Conservation (phyloP, 2,329 filamentous ascomycete genomes). For the Aspergillus oerlinghausenensis region DNA sequence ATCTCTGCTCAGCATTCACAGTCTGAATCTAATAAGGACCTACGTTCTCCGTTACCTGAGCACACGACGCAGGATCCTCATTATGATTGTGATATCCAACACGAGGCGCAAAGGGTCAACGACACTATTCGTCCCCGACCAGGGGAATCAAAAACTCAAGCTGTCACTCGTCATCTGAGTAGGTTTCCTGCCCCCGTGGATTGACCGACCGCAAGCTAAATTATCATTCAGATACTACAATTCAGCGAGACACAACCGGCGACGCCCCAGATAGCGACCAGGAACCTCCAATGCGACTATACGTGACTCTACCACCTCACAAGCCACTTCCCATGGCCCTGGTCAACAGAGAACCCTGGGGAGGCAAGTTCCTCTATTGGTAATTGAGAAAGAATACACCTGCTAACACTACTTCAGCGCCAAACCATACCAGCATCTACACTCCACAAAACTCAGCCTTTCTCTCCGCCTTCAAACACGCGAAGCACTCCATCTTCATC, state of each 20-base stretch:
- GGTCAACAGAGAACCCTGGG: constrained; percentile 65
- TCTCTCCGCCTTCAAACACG: constrained; percentile 64
- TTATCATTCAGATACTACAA: constrained; percentile 46
- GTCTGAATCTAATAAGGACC: constrained; percentile 9
- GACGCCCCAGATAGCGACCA: constrained; percentile 52
- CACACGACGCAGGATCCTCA: constrained; percentile 58
- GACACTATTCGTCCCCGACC: constrained; percentile 48
- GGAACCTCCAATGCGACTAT: constrained; percentile 61
- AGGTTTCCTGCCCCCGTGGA: not conserved
- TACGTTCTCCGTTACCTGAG: constrained; percentile 41
- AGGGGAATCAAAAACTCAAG: constrained; percentile 53
- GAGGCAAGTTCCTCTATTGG: constrained; percentile 30
- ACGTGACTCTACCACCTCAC: constrained; percentile 52
- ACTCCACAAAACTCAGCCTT: constrained; percentile 74
- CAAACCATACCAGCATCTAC: constrained; percentile 56
- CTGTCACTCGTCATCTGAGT: constrained; percentile 62
- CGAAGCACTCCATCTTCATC: constrained; percentile 63
- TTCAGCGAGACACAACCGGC: constrained; percentile 47
- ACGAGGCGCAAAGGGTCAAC: constrained; percentile 61
- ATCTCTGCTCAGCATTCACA: constrained; percentile 8
- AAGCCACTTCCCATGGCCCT: constrained; percentile 65
- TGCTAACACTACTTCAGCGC: constrained; percentile 27
- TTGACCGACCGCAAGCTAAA: not conserved
- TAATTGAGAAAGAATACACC: not conserved
- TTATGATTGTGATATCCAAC: constrained; percentile 59